phyloP scores from a whole-genome alignment of 257 asterid species.

The Solanum clarkiae region DNA sequence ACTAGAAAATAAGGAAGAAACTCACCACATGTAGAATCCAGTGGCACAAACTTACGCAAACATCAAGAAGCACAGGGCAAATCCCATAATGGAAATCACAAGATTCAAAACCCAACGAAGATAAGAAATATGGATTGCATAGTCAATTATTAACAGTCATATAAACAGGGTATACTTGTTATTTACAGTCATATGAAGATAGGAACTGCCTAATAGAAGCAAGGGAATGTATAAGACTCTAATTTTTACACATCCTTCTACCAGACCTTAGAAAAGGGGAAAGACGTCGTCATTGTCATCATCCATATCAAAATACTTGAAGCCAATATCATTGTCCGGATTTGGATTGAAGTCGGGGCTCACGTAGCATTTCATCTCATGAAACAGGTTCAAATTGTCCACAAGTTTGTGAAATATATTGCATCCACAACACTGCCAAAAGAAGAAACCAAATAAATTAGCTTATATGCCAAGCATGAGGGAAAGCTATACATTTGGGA shows the following conservation, averaged over 20 bases:
- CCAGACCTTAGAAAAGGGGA: constrained; percentile 42
- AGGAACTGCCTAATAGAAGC: not conserved
- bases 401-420: constrained; percentile 88
- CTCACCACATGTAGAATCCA: not conserved
- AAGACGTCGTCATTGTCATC: constrained; percentile 28
- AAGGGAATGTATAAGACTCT: constrained; percentile 30
- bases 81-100: not conserved
- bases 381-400: constrained; percentile 82
- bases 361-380: constrained; percentile 92
- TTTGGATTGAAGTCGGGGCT: constrained; percentile 69
- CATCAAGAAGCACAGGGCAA: not conserved
- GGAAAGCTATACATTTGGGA: not conserved
- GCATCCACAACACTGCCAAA: constrained; percentile 87
- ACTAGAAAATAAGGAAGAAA: not conserved
- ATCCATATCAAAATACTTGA: constrained; percentile 50
- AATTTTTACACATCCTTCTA: not conserved
- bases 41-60: not conserved
- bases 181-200: not conserved
- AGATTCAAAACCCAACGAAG: not conserved
- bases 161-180: not conserved
- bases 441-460: not conserved
- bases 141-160: not conserved
- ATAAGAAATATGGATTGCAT: not conserved
- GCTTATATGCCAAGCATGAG: not conserved
- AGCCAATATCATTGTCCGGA: constrained; percentile 23